Conservation (phyloP, 1,284 basidiomycete genomes). For the Tilletia setariae region DNA sequence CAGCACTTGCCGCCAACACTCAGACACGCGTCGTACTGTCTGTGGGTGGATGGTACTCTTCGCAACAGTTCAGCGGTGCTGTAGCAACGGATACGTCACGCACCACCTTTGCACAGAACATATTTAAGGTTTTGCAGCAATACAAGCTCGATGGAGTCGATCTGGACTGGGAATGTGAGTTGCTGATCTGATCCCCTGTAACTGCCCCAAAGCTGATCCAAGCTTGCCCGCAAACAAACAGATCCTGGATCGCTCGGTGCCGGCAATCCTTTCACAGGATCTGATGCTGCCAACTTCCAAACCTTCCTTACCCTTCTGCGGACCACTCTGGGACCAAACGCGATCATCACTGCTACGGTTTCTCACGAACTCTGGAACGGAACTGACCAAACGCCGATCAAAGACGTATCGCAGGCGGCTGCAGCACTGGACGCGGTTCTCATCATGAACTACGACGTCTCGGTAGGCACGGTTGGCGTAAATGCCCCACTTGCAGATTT, state of each 20-base stretch:
- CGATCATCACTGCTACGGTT: slow-evolving; percentile 30
- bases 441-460: slow-evolving; percentile 51
- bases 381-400: slow-evolving; percentile 31
- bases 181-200: not conserved
- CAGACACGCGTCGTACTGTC: slow-evolving; percentile 35
- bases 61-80: slow-evolving; percentile 35
- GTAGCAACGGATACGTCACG: slow-evolving; percentile 28
- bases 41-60: slow-evolving; percentile 41
- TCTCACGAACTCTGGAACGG: slow-evolving; percentile 30
- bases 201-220: too few species aligned
- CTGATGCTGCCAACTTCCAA: slow-evolving; percentile 41
- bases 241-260: slow-evolving; percentile 12
- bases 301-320: slow-evolving; percentile 28
- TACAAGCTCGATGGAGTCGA: slow-evolving; percentile 22
- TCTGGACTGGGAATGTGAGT: slow-evolving; percentile 22
- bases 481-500: slow-evolving; percentile 46
- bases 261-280: slow-evolving; percentile 17
- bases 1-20: slow-evolving; percentile 26
- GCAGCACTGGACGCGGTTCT: slow-evolving; percentile 38
- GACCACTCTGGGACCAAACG: not conserved
- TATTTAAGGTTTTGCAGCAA: not conserved
- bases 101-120: slow-evolving; percentile 6
- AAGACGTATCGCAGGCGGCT: slow-evolving; percentile 32
- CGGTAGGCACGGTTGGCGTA: slow-evolving; percentile 29
- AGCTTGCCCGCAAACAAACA: too few species aligned